Base-by-base conservation (phyloP, 768 basidiomycete species). In the Chiua virens region DNA sequence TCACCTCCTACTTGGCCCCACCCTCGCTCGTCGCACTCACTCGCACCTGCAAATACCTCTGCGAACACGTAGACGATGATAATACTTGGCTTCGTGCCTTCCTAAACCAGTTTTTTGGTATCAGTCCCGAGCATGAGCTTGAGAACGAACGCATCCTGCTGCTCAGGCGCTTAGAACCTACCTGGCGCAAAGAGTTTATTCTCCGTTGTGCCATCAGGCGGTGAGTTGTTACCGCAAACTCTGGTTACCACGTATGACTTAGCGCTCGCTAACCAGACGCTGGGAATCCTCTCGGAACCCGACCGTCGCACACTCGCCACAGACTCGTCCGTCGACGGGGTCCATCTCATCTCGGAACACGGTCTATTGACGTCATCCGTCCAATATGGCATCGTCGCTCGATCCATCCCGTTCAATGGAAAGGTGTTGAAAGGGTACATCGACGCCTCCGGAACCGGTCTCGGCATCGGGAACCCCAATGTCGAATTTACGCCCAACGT, bases 21-120 rank as follows among this genome's bases (percentile, higher is more conserved):
- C 75, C 73, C 1, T 75, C 81, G 4, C 79, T 93, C 30, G 63
- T 83, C 39, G 69, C 77, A 2, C 79, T 93, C 57, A 75, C 76
- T 20, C 63, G 69, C 57, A 81, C 84, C 52, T 78, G 76, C 68
- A 71, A 65, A 42, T 63, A 61, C 52, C 74, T 90, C 49, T 74
- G 77, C 63, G 72, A 77, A 55, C 89, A 90, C 76, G 71, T 90
- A 76, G 78, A 78, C 48, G 78, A 88, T 59, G 90, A 93, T 53
- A 84, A 81, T 61, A 91, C 87, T 32, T 93, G 90, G 90, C 76
- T 79, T 45, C 74, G 81, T 20, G 90, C 91, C 25, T 89, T 89
- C 67, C 71, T 83, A 54, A 79, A 74, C 46, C 84, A 85, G 64
- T 83, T 82, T 62, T 65, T 90, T 39, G 82, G 80, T 43, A 78